Conservation (phyloP, 345 rosid genomes). For the Moricandia moricandioides region DNA sequence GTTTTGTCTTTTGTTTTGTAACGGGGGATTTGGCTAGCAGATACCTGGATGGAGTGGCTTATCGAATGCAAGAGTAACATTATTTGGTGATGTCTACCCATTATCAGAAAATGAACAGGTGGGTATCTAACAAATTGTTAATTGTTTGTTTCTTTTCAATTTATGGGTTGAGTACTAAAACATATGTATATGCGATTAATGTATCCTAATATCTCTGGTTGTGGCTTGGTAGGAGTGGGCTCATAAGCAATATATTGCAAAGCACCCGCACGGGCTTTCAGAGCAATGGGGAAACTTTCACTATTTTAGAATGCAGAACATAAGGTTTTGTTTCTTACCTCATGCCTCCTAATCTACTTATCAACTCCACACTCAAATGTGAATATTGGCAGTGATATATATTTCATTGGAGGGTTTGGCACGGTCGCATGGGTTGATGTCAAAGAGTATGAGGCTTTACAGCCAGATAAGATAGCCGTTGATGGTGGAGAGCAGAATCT, state of each 20-base stretch:
- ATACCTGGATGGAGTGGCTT: conserved; percentile 98
- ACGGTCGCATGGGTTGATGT: conserved; percentile 99
- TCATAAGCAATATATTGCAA: conserved; percentile 81
- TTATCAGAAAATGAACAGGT: conserved; percentile 87
- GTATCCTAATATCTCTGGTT: conserved; percentile 1
- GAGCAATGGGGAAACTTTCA: conserved; percentile 98
- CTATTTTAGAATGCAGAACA: conserved; percentile 91
- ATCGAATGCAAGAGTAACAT: conserved; percentile 94
- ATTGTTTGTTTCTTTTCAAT: too few relatives aligned
- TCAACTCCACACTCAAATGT: background rate
- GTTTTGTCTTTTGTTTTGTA: conserved; percentile 3
- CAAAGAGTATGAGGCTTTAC: conserved; percentile 72
- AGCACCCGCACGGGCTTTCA: conserved; percentile 87
- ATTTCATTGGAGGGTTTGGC: conserved; percentile 98
- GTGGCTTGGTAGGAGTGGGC: conserved; percentile 79
- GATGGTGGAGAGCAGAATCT: conserved; percentile 89
- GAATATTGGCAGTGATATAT: conserved; percentile 65
- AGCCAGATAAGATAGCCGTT: conserved; percentile 92
- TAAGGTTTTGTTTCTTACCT: conserved; percentile 58
- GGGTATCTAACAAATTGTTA: background rate
- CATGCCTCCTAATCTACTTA: background rate
- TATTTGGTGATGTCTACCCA: conserved; percentile 95
- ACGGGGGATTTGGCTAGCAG: conserved; percentile 43
- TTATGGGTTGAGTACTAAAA: too few relatives aligned
- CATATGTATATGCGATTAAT: background rate